These are phyloP conservation scores for Wilhelminamyces savonicus DNA, from an alignment of 805 yeast genomes.

Conservation along the genomic window DNA sequence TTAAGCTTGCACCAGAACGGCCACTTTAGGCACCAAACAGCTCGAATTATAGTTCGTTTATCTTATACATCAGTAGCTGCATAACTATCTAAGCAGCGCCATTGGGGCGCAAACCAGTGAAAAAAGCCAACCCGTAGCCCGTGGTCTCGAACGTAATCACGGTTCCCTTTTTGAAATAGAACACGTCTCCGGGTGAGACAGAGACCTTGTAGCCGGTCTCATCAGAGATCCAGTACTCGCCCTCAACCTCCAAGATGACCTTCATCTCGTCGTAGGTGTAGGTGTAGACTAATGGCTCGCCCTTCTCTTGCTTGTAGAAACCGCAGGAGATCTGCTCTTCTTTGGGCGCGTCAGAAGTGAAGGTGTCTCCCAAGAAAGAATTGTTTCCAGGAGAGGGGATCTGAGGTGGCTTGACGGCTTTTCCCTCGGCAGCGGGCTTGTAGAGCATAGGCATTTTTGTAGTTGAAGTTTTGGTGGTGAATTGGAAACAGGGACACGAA, in stretches of 20 bases:
- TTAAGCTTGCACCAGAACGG: too few species aligned
- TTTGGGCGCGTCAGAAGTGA: constrained; percentile 53
- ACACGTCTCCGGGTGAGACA: constrained; percentile 60
- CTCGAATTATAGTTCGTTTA: too few species aligned
- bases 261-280: constrained; percentile 66
- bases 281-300: constrained; percentile 61
- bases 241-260: constrained; percentile 61
- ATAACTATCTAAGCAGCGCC: too few species aligned
- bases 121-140: constrained; percentile 61
- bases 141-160: constrained; percentile 55
- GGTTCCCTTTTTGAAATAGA: constrained; percentile 62
- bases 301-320: constrained; percentile 63
- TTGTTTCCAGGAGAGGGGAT: constrained; percentile 63
- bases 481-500: too few species aligned
- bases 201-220: constrained; percentile 55
- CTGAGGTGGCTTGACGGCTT: constrained; percentile 48
- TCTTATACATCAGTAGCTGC: too few species aligned
- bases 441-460: constrained; percentile 48
- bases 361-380: constrained; percentile 62
- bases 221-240: constrained; percentile 56
- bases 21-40: too few species aligned
- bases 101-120: constrained; percentile 53
- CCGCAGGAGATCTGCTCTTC: constrained; percentile 62
- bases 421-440: constrained; percentile 48
- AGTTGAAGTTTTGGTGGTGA: too few species aligned